Evolutionary conservation across 495 filamentous ascomycete genomes (phyloP).

Genomic region (Annulohypoxylon stygium): DNA sequence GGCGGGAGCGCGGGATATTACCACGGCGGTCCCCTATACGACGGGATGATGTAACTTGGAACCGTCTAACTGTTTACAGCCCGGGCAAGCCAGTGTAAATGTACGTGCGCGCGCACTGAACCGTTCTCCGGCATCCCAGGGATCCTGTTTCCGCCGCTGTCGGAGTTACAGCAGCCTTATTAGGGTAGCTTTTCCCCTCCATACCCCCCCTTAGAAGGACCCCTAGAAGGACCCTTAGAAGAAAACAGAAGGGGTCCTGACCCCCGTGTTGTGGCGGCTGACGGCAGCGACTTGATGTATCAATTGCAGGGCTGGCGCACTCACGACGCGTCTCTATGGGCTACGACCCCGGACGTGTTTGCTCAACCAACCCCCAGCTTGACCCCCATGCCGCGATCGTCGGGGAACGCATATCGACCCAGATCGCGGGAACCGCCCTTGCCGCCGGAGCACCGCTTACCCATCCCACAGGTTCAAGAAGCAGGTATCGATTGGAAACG

Average conservation of each 20-base stretch:
- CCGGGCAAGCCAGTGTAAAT: constrained; percentile 20
- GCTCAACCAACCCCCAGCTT: constrained; percentile 20
- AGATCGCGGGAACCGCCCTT: constrained; percentile 46
- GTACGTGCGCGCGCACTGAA: constrained; percentile 41
- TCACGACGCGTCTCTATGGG: constrained; percentile 43
- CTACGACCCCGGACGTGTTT: constrained; percentile 42
- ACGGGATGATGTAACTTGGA: constrained; percentile 44
- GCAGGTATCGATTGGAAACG: constrained; percentile 14
- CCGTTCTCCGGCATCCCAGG: constrained; percentile 35
- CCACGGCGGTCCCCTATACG: constrained; percentile 33
- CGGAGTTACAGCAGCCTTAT: constrained; percentile 45
- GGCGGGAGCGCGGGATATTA: constrained; percentile 48
- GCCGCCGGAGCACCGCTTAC: constrained; percentile 37
- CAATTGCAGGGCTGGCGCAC: constrained; percentile 42
- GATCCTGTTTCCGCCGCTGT: constrained; percentile 32
- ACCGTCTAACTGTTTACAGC: constrained; percentile 8
- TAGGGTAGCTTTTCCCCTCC: constrained; percentile 31
- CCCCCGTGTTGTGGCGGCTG: constrained; percentile 47
- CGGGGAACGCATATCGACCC: constrained; percentile 40
- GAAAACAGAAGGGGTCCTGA: constrained; percentile 15
- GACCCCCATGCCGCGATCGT: constrained; percentile 41
- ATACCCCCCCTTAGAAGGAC: constrained; percentile 8
- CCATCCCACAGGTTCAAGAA: constrained; percentile 22
- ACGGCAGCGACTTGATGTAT: constrained; percentile 32
- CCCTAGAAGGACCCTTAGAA: constrained; percentile 1